These are phyloP conservation scores for Fusarium chlamydosporum DNA, from an alignment of 2,329 filamentous ascomycete species.

Conservation along the genomic window DNA sequence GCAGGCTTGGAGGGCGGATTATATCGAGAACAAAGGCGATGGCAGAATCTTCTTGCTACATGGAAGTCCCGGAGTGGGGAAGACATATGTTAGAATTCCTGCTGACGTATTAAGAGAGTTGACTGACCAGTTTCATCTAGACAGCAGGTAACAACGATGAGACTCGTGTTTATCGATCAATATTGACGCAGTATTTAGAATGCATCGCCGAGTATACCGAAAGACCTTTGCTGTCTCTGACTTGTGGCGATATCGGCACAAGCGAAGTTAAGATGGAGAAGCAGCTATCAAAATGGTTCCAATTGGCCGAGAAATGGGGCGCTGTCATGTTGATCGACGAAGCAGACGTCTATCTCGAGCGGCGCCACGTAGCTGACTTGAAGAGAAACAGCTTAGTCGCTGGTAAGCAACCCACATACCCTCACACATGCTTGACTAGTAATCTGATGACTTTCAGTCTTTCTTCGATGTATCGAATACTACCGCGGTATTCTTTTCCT, in stretches of 20 bases:
- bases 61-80: background rate
- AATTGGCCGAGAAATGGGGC: background rate
- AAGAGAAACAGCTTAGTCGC: background rate
- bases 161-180: rapidly evolving
- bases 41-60: background rate
- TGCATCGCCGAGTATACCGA: background rate
- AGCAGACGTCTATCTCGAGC: background rate
- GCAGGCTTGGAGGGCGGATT: background rate
- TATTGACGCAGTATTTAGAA: background rate
- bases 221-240: background rate
- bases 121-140: background rate
- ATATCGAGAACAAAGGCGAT: background rate
- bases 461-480: background rate
- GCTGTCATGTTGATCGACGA: background rate
- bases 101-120: rapidly evolving
- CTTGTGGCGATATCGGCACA: background rate
- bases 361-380: background rate
- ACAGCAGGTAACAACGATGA: background rate
- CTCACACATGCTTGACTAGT: rapidly evolving
- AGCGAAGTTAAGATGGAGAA: constrained; percentile 1
- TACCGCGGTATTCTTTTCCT: constrained; percentile 3
- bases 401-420: rapidly evolving
- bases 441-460: background rate
- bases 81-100: background rate
- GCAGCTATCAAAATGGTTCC: background rate